Evolutionary conservation across 768 basidiomycete genomes (phyloP), one percentile per base, ranked within the genome.

Genomic region (Kwoniella sp.): DNA sequence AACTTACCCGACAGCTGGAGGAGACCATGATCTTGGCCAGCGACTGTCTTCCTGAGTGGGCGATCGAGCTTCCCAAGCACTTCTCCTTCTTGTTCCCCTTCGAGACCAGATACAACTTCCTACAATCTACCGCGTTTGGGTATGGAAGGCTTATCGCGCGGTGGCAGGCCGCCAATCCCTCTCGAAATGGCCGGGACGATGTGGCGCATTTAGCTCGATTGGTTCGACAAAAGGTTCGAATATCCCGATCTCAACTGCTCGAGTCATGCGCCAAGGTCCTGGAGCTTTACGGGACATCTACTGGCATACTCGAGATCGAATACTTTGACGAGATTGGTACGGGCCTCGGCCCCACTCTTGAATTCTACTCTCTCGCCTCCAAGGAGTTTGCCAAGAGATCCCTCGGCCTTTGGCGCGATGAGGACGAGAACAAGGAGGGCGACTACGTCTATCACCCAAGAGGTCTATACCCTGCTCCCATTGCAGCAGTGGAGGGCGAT

Each of bases 21-120:
- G 95, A 99, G 70, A 89, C 90, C 0, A 95, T 98, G 90, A 95
- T 99, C 58, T 91, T 99, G 37, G 95, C 93, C 1, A 95, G 93
- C 65, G 89, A 89, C 22, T 98, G 95, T 75, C 77, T 98, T 3
- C 95, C 95, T 5, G 91, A 95, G 67, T 99, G 95, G 95, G 88
- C 93, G 0, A 77, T 91, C 37, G 93, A 98, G 71, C 80, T 99
- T 5, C 91, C 92, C 1, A 89, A 89, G 65, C 86, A 91, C 65
- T 99, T 95, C 81, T 88, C 93, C 0, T 99, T 99, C 83, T 81
- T 99, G 9, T 98, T 99, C 81, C 95, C 95, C 0, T 98, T 99
- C 75, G 87, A 92, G 19, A 95, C 92, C 11, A 88, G 95, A 27
- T 98, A 91, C 76, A 87, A 87, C 62, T 98, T 96, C 81, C 78